These are phyloP conservation scores for Eleusine indica DNA, from an alignment of 176 grass and related monocot species.

Conservation along the genomic window DNA sequence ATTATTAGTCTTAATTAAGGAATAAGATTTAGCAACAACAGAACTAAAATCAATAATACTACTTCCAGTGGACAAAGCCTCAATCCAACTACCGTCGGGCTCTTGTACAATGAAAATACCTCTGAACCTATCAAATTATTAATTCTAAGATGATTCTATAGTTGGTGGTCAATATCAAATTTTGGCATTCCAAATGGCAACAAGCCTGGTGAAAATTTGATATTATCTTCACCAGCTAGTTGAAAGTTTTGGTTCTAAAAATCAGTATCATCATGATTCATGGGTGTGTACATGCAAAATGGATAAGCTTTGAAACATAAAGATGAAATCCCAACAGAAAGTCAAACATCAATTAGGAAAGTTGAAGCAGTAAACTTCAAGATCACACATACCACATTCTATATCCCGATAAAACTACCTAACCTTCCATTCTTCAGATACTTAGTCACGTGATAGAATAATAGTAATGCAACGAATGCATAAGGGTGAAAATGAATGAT, in stretches of 20 bases:
- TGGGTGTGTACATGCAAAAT: conserved; percentile 73
- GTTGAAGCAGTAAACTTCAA: not conserved
- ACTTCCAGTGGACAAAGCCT: conserved; percentile 76
- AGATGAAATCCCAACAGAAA: not conserved
- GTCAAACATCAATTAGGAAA: not conserved
- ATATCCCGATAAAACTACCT: conserved; percentile 6
- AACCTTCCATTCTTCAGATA: not conserved
- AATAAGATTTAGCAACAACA: conserved; percentile 58
- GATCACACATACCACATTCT: not conserved
- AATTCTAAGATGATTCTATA: conserved; percentile 74
- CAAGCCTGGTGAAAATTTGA: conserved; percentile 72
- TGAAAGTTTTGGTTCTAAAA: conserved; percentile 91
- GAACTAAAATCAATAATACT: conserved; percentile 66
- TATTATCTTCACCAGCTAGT: conserved; percentile 71
- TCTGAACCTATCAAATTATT: conserved; percentile 76
- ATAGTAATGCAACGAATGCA: not conserved
- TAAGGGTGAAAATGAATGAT: not conserved
- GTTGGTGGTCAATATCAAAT: conserved; percentile 87
- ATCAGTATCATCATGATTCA: conserved; percentile 95
- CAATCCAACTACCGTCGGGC: conserved; percentile 77
- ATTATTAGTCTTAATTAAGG: conserved; percentile 70
- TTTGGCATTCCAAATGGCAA: conserved; percentile 75
- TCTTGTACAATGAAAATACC: conserved; percentile 69
- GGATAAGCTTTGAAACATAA: not conserved
- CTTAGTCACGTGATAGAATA: not conserved